Percentiles rank a stretch among this genome's conserved stretches.
These are phyloP conservation scores for Lentinula guzmanii DNA, from an alignment of 768 basidiomycete genomes.

Conservation along the genomic window DNA sequence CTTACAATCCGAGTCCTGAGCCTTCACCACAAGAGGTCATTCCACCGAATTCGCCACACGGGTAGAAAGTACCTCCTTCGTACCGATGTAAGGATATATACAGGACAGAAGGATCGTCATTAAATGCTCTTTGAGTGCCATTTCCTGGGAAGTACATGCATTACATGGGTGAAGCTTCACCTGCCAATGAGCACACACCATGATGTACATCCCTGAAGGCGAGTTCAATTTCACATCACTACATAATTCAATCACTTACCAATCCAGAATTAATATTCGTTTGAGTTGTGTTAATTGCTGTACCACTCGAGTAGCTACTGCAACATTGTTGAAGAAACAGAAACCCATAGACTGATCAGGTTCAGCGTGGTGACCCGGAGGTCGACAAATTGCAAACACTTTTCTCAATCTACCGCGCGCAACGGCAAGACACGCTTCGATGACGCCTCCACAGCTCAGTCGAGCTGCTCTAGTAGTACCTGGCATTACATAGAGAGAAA, in stretches of 20 bases:
- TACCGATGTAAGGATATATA: constrained; percentile 96
- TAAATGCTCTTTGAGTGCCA: constrained; percentile 94
- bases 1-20: constrained; percentile 80
- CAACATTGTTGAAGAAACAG: constrained; percentile 98
- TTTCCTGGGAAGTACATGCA: constrained; percentile 54
- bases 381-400: constrained; percentile 91
- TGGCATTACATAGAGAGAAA: constrained; percentile 89
- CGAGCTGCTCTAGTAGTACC: constrained; percentile 81
- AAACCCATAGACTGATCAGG: constrained; percentile 99
- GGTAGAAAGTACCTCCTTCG: constrained; percentile 89
- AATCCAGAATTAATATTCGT: constrained; percentile 89
- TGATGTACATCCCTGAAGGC: constrained; percentile 89
- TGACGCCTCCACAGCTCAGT: constrained; percentile 90
- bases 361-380: constrained; percentile 97
- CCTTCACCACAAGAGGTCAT: constrained; percentile 85
- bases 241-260: constrained; percentile 45
- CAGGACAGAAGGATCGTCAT: constrained; percentile 85
- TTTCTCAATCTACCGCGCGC: constrained; percentile 77
- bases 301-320: constrained; percentile 83
- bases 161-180: neutral
- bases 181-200: constrained; percentile 37
- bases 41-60: constrained; percentile 85
- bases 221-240: neutral
- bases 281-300: constrained; percentile 65
- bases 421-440: constrained; percentile 85